phyloP scores from a whole-genome alignment of 2,329 filamentous ascomycete genomes.

The Phialophora macrospora region DNA sequence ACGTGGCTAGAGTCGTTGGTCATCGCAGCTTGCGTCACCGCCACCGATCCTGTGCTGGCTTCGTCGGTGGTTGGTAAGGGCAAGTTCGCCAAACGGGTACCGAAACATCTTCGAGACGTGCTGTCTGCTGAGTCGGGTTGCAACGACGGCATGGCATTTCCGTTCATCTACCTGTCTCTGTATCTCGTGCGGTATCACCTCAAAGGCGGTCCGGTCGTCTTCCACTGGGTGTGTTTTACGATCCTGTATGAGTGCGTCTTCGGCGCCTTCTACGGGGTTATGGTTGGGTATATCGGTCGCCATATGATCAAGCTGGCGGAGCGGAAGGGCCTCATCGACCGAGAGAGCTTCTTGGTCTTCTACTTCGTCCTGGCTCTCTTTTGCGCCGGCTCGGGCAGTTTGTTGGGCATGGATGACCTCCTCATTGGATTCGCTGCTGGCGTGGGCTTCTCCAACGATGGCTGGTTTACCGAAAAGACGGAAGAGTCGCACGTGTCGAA shows the following conservation, averaged over 20 bases:
- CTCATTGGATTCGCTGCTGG: constrained; percentile 93
- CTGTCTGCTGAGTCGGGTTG: constrained; percentile 96
- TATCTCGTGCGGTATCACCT: constrained; percentile 85
- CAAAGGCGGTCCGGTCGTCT: constrained; percentile 69
- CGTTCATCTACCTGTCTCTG: constrained; percentile 89
- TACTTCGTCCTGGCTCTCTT: constrained; percentile 97
- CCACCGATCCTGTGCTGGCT: constrained; percentile 93
- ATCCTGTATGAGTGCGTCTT: constrained; percentile 96
- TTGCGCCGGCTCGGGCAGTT: constrained; percentile 88
- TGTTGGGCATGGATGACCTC: constrained; percentile 89
- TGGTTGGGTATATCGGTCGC: constrained; percentile 85
- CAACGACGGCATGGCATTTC: constrained; percentile 99
- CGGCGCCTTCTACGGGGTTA: constrained; percentile 84
- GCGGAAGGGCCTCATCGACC: constrained; percentile 81
- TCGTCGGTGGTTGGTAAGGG: constrained; percentile 98
- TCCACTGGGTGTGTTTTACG: constrained; percentile 87
- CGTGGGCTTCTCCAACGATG: constrained; percentile 99
- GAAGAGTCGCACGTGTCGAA: constrained; percentile 99
- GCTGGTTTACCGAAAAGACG: constrained; percentile 98
- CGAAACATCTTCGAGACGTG: constrained; percentile 94
- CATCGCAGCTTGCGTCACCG: constrained; percentile 90
- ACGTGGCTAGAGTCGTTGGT: constrained; percentile 89
- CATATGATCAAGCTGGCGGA: constrained; percentile 90
- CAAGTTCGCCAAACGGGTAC: constrained; percentile 96
- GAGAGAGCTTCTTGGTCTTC: constrained; percentile 97